Evolutionary conservation across 139 green algal species (phyloP).

Genomic region (Micractinium conductrix): DNA sequence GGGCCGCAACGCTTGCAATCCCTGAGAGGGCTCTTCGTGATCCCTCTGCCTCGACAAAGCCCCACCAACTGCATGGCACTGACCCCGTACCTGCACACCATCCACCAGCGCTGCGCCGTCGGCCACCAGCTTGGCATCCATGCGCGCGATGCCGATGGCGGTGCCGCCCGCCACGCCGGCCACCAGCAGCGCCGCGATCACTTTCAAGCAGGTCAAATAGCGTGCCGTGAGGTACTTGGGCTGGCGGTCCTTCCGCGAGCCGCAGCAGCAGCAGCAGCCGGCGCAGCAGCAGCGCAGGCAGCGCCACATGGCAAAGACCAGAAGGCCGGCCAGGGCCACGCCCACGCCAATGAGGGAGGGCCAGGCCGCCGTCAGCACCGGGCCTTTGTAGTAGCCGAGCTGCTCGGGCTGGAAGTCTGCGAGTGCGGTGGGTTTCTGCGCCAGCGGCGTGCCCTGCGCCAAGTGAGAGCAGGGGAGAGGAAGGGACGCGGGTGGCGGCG

Average conservation of each 20-base stretch:
- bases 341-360: slow-evolving; percentile 16
- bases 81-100: background rate
- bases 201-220: slow-evolving; percentile 9
- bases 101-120: background rate
- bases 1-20: too few species aligned
- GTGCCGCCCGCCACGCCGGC: background rate
- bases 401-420: slow-evolving; percentile 4
- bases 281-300: slow-evolving; percentile 25
- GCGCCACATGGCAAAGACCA: slow-evolving; percentile 26
- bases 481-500: too few species aligned
- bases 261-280: slow-evolving; percentile 6
- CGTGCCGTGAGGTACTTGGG: background rate
- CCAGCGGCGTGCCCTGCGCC: slow-evolving; percentile 17
- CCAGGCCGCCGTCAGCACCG: slow-evolving; percentile 11
- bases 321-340: background rate
- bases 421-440: slow-evolving; percentile 1
- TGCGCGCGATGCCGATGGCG: background rate
- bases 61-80: background rate
- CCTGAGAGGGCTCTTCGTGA: too few species aligned
- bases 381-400: slow-evolving; percentile 3
- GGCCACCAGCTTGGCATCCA: slow-evolving; percentile 7
- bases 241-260: background rate
- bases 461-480: too few species aligned
- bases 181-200: slow-evolving; percentile 1
- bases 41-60: too few species aligned